These are phyloP conservation scores for Hyphopichia fennica DNA, from an alignment of 1,139 yeast genomes.

Conservation along the genomic window DNA sequence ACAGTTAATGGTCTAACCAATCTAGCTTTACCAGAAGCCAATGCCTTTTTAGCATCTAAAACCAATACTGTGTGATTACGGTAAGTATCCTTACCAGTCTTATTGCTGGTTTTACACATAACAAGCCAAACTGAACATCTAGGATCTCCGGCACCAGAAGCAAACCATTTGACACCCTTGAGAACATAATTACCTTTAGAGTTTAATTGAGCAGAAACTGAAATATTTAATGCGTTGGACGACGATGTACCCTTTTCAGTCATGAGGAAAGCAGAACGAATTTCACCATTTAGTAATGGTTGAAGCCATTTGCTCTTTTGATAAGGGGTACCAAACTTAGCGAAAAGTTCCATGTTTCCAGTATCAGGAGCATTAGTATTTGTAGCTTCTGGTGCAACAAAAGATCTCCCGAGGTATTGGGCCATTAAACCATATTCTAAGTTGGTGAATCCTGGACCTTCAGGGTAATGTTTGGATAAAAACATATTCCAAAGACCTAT, in stretches of 20 bases:
- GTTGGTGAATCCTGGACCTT: conserved; percentile 66
- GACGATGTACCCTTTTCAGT: conserved; percentile 68
- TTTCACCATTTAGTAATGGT: conserved; percentile 59
- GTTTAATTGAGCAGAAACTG: conserved; percentile 47
- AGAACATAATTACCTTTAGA: conserved; percentile 52
- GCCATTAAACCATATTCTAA: conserved; percentile 74
- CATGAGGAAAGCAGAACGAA: conserved; percentile 70
- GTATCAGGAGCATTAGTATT: conserved; percentile 72
- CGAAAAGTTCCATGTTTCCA: conserved; percentile 73
- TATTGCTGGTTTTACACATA: conserved; percentile 61
- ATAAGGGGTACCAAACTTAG: conserved; percentile 53
- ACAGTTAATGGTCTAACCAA: conserved; percentile 57
- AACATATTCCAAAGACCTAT: conserved; percentile 69
- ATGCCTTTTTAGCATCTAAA: conserved; percentile 53
- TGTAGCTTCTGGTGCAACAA: conserved; percentile 61
- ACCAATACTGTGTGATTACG: conserved; percentile 62
- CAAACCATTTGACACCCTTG: conserved; percentile 75
- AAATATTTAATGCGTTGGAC: conserved; percentile 67
- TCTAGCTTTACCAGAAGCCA: conserved; percentile 52
- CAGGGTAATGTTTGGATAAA: conserved; percentile 54
- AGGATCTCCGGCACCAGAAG: conserved; percentile 76
- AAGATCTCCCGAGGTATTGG: conserved; percentile 60
- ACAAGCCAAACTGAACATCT: conserved; percentile 61
- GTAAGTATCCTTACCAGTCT: conserved; percentile 31
- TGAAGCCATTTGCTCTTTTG: conserved; percentile 57